phyloP scores from a whole-genome alignment of 2,329 filamentous ascomycete species.

The Proliferodiscus dingleyae region DNA sequence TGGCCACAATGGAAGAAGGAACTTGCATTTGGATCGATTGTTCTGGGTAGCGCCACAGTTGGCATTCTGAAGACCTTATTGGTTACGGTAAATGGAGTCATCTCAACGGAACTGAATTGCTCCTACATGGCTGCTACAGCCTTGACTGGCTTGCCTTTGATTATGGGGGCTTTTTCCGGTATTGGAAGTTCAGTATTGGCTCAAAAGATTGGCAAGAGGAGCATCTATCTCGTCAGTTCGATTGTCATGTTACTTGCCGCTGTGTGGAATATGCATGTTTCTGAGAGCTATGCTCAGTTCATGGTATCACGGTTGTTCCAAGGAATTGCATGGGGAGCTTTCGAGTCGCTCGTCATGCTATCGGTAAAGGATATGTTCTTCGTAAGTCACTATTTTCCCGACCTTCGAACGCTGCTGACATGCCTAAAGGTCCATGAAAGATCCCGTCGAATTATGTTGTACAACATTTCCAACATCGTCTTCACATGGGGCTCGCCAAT shows the following conservation, averaged over 20 bases:
- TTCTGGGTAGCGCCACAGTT: conserved; percentile 43
- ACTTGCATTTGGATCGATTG: conserved; percentile 42
- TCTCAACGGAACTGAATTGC: conserved; percentile 39
- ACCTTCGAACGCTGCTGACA: conserved; percentile 21
- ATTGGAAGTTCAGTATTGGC: conserved; percentile 39
- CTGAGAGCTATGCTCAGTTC: conserved; percentile 39
- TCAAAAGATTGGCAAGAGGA: conserved; percentile 48
- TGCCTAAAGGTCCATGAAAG: conserved; percentile 48
- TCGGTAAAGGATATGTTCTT: conserved; percentile 55
- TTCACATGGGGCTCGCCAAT: conserved; percentile 52
- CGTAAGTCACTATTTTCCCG: conserved; percentile 35
- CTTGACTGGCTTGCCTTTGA: conserved; percentile 48
- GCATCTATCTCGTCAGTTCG: conserved; percentile 46
- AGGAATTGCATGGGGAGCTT: conserved; percentile 54
- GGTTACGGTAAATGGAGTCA: conserved; percentile 41
- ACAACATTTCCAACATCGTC: conserved; percentile 40
- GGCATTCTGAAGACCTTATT: conserved; percentile 52
- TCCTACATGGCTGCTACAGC: conserved; percentile 45
- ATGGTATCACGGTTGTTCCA: conserved; percentile 51
- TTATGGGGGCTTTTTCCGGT: conserved; percentile 44
- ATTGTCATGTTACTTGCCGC: conserved; percentile 44
- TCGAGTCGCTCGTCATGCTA: conserved; percentile 48
- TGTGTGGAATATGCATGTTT: conserved; percentile 45
- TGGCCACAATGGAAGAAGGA: conserved; percentile 53
- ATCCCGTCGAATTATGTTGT: conserved; percentile 39